A percentile compares a stretch with the other conserved stretches of the same genome.
These are phyloP conservation scores for Astrothelium macrocarpum DNA, from an alignment of 495 filamentous ascomycete species.

Conservation along the genomic window DNA sequence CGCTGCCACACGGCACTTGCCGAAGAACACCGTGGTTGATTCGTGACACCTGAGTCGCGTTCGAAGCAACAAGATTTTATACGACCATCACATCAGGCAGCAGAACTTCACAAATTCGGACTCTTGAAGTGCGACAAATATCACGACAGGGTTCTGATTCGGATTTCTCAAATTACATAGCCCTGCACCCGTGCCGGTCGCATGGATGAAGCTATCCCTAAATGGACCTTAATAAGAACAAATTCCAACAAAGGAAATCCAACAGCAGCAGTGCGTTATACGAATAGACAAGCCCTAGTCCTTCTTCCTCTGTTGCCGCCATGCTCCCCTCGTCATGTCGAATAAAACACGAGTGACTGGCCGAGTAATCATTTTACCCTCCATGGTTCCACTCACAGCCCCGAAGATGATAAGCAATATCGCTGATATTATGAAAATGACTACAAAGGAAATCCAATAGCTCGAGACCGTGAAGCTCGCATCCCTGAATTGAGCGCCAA, in stretches of 20 bases:
- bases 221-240: neutral
- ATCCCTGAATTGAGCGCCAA: conserved; percentile 58
- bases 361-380: conserved; percentile 19
- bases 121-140: neutral
- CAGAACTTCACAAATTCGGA: neutral
- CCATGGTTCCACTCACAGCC: conserved; percentile 41
- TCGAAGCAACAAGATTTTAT: neutral
- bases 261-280: neutral
- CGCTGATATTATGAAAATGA: conserved; percentile 56
- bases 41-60: neutral
- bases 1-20: conserved; percentile 1
- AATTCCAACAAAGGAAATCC: neutral
- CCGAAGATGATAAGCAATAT: conserved; percentile 49
- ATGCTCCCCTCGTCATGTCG: neutral
- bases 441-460: conserved; percentile 66
- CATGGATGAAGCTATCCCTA: neutral
- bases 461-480: conserved; percentile 50
- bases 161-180: too few species aligned
- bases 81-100: neutral
- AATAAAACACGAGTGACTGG: neutral
- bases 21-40: conserved; percentile 1
- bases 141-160: too few species aligned
- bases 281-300: neutral
- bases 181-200: too few species aligned
- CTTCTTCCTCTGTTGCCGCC: neutral